Evolutionary conservation across 495 filamentous ascomycete genomes (phyloP).

Genomic region (Tuber microsphaerosporum): DNA sequence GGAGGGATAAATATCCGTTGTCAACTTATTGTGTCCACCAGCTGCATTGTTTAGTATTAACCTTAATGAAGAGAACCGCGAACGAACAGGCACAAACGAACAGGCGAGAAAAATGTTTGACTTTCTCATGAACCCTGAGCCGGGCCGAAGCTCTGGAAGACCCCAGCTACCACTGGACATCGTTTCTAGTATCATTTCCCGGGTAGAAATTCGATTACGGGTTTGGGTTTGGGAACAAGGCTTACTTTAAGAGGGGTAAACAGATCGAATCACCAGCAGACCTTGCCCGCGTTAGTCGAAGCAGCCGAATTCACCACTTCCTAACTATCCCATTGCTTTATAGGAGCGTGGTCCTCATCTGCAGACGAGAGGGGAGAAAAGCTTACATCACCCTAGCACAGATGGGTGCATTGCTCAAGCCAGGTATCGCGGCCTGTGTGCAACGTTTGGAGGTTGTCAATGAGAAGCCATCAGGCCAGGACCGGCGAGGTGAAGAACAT

Average conservation of each 20-base stretch:
- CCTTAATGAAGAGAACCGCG: not conserved
- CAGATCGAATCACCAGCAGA: conserved; percentile 33
- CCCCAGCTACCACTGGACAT: conserved; percentile 29
- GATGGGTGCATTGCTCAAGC: conserved; percentile 27
- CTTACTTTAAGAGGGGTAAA: not conserved
- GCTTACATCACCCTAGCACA: conserved; percentile 16
- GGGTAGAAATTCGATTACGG: conserved; percentile 17
- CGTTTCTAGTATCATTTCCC: conserved; percentile 26
- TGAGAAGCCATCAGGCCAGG: not conserved
- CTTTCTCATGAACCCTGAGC: conserved; percentile 1
- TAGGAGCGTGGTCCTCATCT: conserved; percentile 18
- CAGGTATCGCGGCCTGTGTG: conserved; percentile 30
- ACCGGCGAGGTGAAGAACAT: conserved; percentile 12
- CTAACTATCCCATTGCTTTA: conserved; percentile 30
- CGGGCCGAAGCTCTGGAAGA: conserved; percentile 22
- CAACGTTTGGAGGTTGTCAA: conserved; percentile 22
- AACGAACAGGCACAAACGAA: not conserved
- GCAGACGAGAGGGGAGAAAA: conserved; percentile 14
- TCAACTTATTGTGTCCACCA: not conserved
- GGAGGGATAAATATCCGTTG: conserved; percentile 2
- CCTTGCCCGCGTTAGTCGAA: conserved; percentile 27
- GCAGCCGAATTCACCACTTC: conserved; percentile 33
- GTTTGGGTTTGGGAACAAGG: conserved; percentile 8
- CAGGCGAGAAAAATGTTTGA: not conserved
- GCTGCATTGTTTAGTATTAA: not conserved